phyloP scores from a whole-genome alignment of 23 red algal genomes.

The Gracilaria domingensis region DNA sequence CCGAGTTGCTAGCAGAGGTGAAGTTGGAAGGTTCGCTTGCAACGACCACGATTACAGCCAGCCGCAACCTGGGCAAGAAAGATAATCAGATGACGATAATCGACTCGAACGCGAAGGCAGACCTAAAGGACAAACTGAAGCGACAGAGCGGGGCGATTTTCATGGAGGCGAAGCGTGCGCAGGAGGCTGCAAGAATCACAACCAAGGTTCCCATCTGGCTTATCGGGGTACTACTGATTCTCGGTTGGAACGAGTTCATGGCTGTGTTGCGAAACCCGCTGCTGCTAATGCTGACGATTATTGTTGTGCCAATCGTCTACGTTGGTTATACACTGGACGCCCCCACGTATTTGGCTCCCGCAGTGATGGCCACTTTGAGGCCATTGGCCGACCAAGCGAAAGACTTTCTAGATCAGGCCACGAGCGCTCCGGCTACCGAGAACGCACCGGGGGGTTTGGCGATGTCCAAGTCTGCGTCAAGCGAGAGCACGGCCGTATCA shows the following conservation, averaged over 20 bases:
- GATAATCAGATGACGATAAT: conserved; percentile 5
- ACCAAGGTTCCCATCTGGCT: conserved; percentile 83
- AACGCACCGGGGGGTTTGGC: background rate
- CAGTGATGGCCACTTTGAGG: conserved; percentile 56
- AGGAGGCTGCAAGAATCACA: conserved; percentile 83
- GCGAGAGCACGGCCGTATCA: conserved; percentile 22
- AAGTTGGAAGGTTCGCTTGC: conserved; percentile 31
- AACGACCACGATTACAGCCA: background rate
- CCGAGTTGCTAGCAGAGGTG: conserved; percentile 43
- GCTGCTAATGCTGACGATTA: conserved; percentile 76
- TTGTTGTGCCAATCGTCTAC: conserved; percentile 75
- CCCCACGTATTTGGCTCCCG: conserved; percentile 45
- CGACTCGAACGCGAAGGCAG: conserved; percentile 27
- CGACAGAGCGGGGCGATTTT: conserved; percentile 72
- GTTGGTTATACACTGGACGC: conserved; percentile 54
- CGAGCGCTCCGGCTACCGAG: background rate
- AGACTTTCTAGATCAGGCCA: conserved; percentile 13
- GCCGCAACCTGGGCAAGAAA: conserved; percentile 8
- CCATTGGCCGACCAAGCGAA: conserved; percentile 65
- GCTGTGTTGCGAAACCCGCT: conserved; percentile 73
- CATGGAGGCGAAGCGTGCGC: conserved; percentile 90
- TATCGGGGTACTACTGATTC: conserved; percentile 72
- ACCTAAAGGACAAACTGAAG: conserved; percentile 74
- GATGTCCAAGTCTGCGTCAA: background rate
- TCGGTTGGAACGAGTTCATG: conserved; percentile 94